Base-by-base conservation (phyloP, 441 rosid genomes). In the Geranium incanum region DNA sequence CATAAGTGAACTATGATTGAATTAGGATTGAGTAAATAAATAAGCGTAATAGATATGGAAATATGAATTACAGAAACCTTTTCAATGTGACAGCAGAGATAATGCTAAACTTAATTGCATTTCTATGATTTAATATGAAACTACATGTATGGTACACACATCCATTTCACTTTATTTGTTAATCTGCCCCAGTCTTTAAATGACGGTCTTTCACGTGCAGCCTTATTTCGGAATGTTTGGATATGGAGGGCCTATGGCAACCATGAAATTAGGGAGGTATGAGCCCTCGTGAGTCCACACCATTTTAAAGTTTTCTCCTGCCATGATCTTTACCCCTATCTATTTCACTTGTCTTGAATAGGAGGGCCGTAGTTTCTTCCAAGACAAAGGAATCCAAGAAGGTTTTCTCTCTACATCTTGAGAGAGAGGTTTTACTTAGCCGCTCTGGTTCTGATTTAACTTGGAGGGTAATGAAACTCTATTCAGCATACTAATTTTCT, bases 181-280 rank as follows among this genome's bases (percentile, higher is more conserved):
- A 4, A 13, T 33, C 67, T 64, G 37, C 66, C 1, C 3, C 66
- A 7, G 5, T 21, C 21, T 62, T n/a, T 62, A 36, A 62, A 23
- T 13, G 19, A 23, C n/a, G 19, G 19, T 62, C 36, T 64, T 39
- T 64, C 33, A 12, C 33, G 39, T 64, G 76, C 88, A 89, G 90
- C 95, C 95, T 15, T 81, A 62, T 76, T 91, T 91, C 82, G 95
- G 92, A 72, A 89, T 86, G 92, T 91, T 91, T 79, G 93, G 97
- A 84, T 86, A 84, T 74, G 97, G 97, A 74, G 95, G 93, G 36
- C 84, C 86, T 62, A 77, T 84, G 69, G 90, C 97, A 36, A 79
- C 87, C 60, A 91, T 91, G 93, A 81, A 81, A 75, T 74, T 91
- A 78, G 95, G 97, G 74, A 85, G 88, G 95, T 91, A 81, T 19